These are phyloP conservation scores for Cladosporium sp. DNA, from an alignment of 2,329 filamentous ascomycete genomes.

Conservation along the genomic window DNA sequence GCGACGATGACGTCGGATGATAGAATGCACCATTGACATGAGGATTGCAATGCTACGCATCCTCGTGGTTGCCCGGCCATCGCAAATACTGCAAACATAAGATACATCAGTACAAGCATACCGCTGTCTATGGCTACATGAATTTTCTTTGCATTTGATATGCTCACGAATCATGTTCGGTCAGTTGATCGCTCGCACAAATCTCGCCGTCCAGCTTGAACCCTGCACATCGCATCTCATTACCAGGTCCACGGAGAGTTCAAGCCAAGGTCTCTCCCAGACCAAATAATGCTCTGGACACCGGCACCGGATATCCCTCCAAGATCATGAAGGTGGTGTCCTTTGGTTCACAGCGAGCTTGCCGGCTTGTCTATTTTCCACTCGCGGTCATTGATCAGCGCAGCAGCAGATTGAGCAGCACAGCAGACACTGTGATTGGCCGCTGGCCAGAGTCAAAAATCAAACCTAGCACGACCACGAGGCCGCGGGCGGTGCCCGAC, in stretches of 20 bases:
- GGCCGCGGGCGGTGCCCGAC: neutral
- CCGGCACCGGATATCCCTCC: neutral
- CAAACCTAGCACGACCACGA: slow-evolving; percentile 3
- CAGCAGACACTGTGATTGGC: neutral
- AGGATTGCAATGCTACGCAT: too few relatives aligned
- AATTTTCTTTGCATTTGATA: too few relatives aligned
- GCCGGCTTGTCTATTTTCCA: neutral
- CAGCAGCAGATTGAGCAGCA: neutral
- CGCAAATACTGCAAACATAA: too few relatives aligned
- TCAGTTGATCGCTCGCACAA: neutral
- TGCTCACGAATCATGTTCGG: neutral
- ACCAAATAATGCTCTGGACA: neutral
- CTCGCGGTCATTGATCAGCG: neutral
- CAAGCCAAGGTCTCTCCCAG: neutral
- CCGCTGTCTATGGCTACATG: too few relatives aligned
- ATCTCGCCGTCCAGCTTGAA: neutral
- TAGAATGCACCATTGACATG: too few relatives aligned
- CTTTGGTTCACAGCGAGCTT: neutral
- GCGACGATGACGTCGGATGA: too few relatives aligned
- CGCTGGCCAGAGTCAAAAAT: neutral
- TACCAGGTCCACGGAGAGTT: neutral
- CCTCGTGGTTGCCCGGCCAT: too few relatives aligned
- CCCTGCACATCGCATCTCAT: neutral
- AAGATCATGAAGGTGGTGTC: neutral
- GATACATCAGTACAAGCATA: too few relatives aligned